Base-by-base conservation (phyloP, 2,329 filamentous ascomycete species). In the Diaporthe vaccinii region DNA sequence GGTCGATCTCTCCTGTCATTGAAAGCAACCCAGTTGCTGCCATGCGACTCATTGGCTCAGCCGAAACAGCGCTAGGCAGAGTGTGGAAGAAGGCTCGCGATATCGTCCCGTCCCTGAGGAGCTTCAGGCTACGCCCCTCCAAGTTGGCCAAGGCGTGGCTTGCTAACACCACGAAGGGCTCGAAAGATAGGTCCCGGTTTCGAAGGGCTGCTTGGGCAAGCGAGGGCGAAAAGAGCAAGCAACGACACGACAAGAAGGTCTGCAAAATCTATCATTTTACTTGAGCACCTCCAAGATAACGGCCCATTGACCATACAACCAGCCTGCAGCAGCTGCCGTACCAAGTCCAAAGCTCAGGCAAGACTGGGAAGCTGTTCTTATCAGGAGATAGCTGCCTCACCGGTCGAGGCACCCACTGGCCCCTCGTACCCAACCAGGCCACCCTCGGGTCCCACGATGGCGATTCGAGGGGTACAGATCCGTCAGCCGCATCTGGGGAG, bases 241-340 rank as follows among this genome's bases (percentile, higher is more conserved):
- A n/a, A n/a, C n/a, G 58, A n/a, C 2, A 28, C n/a, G 14, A 41
- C 34, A 61, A 41, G 5, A 41, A 61, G 1, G 12, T 25, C 31
- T 25, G 36, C 6, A 34, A 39, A 15, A 25, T 25, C 14, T 14
- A 25, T 80, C 57, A 83, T 82, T 71, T 80, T 77, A 41, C 74
- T 81, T 17, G 79, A 78, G 6, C 55, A 82, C 31, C 79, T 80
- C 6, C 46, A 49, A 51, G 78, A 80, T 28, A 80, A 74, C 3
- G 84, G 82, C 70, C 77, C 78, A 31, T 84, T 83, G 70, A 78
- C 57, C 20, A 15, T 9, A 28, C 3, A 6, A 39, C 3, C 34
- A 59, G 57, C 57, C 57, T 59, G 57, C 57, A 59, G 57, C 7
- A 59, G 20, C 34, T 59, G 57, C 57, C 57, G 55, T 20, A 36